Conservation (phyloP, 2,329 filamentous ascomycete genomes). For the Teratosphaeria epicoccoides region DNA sequence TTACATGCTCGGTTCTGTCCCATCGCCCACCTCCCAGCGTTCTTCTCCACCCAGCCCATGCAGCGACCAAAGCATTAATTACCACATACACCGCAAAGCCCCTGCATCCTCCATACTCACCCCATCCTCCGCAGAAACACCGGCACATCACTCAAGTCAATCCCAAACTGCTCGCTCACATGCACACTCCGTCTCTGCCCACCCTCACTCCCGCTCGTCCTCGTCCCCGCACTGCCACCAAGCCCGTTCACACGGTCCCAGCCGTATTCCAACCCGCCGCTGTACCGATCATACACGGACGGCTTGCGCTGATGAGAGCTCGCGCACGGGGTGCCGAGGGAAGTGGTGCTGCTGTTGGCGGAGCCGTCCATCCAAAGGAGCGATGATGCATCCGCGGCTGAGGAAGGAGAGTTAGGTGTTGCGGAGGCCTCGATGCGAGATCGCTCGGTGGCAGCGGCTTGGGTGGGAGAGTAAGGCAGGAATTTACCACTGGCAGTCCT, state of each 20-base stretch:
- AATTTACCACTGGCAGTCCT: conserved; percentile 13
- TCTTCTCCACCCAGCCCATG: too few relatives aligned
- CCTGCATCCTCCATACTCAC: too few relatives aligned
- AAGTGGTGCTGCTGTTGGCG: conserved; percentile 2
- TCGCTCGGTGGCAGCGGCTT: conserved; percentile 16
- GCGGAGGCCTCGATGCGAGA: conserved; percentile 16
- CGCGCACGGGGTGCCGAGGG: not conserved
- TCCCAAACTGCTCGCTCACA: conserved; percentile 24
- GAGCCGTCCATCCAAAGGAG: not conserved
- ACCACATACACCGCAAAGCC: too few relatives aligned
- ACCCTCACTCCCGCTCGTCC: conserved; percentile 14
- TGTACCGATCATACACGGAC: conserved; percentile 22
- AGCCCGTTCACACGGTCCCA: conserved; percentile 27
- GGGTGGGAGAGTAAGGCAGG: conserved; percentile 15
- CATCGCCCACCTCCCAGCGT: too few relatives aligned
- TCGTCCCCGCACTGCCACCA: conserved; percentile 28
- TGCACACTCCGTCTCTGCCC: conserved; percentile 26
- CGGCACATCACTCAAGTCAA: conserved; percentile 32
- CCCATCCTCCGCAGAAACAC: conserved; percentile 27
- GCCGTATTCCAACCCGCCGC: conserved; percentile 28
- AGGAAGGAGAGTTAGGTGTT: not conserved
- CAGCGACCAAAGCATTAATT: too few relatives aligned
- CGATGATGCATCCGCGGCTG: not conserved
- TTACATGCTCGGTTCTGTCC: too few relatives aligned
- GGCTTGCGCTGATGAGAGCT: not conserved